Evolutionary conservation across 805 yeast genomes (phyloP), one percentile per base, ranked within the genome.

Genomic region (Cyberlindnera suaveolens): DNA sequence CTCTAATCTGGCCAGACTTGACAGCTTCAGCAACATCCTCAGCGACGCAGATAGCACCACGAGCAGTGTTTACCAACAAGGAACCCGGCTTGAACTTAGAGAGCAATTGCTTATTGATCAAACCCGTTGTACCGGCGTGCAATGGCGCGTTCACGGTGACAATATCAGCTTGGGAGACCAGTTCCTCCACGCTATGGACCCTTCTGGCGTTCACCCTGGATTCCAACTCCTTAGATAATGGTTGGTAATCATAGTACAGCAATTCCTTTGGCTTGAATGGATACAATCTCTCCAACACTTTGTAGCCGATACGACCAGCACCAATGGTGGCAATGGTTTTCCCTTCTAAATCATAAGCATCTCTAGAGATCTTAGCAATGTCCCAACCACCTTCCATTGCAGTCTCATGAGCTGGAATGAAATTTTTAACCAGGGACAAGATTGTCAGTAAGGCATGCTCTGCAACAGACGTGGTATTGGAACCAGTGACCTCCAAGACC

Each of bases 251-350:
- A 62, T 69, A 85, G 67, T 84, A 85, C 49, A 80, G 70, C 51
- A 85, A 68, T 61, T 83, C 83, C 64, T 79, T 79, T 45, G 88
- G 86, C 58, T 80, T 79, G 68, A 85, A 85, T 2, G 91, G 80
- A 45, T 74, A 68, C 54, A 84, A 64, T 59, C 91, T 74, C 64
- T 82, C 83, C 57, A 85, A 69, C 19, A 85, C 84, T 47, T 87
- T 73, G 68, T 76, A 80, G 23, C 93, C 93, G 54, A 85, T 85
- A 62, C 91, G 75, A 41, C 91, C 93, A 26, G 84, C 84, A 46
- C 90, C 93, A 48, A 85, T 83, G 34, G 90, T 83, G n/a, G 85
- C 82, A 46, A 85, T 70, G 27, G 78, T 82, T 66, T 85, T 85
- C 46, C 77, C 85, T 61, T 85, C 93, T 47, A 85, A 61, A 56